Evolutionary conservation across 2,329 filamentous ascomycete genomes (phyloP), one percentile per base, ranked within the genome.

Genomic region (Xylaria hypoxylon): DNA sequence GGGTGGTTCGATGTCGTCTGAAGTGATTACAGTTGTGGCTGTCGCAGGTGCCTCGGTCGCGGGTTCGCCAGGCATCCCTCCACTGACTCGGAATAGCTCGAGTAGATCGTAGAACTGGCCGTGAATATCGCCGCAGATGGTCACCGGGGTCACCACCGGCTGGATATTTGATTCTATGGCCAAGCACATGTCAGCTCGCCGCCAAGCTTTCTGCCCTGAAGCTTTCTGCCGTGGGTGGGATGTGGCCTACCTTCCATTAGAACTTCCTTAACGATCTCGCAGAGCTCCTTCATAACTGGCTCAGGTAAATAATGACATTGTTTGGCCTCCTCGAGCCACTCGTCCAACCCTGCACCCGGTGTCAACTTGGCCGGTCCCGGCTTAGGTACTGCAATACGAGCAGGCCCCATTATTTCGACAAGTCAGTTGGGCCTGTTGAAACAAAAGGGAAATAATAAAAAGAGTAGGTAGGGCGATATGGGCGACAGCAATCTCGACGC

Each of bases 91-190:
- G 81, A 99, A 99, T 56, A 99, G 89, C 83, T 99, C 96, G 68
- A 98, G 89, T 10, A 99, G 86, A 79, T 99, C 96, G 82, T 99
- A 98, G 80, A 98, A 98, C 82, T 99, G 96, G 74, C 96, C 96
- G 81, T 99, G 96, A 69, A 99, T 98, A 78, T 99, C 96, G 77
- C 96, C 96, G 77, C 96, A 98, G 70, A 99, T 92, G 5, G 96
- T 99, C 69, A 99, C 96, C 6, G 96, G 96, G 0, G 96, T 97
- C 60, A 92, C 89, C 22, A 99, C 95, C n/a, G 96, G 96, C 79
- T 98, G 96, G 66, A 99, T 98, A 79, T 99, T 99, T 71, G 94
- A 97, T 82, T 99, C 96, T 96, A 73, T 10, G 57, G 24, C 40
- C 24, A 22, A 53, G 56, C 35, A 50, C 42, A 42, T 40, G 51